Base-by-base conservation (phyloP, 768 basidiomycete genomes). In the Suillus luteus region DNA sequence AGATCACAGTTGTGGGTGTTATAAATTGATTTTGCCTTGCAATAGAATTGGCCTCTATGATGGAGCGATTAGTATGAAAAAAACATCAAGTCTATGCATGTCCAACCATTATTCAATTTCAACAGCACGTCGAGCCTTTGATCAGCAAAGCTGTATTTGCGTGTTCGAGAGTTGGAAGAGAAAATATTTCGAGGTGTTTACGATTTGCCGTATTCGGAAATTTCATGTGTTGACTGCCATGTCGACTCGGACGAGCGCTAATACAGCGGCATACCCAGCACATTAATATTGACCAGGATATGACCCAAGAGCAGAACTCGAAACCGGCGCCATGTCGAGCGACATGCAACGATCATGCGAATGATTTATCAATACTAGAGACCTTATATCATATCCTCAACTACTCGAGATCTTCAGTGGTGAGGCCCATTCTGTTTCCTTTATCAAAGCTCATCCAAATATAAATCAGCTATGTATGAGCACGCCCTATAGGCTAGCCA, bases 221-320 rank as follows among this genome's bases (percentile, higher is more conserved):
- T 15, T 31, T 51, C 7, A 7, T 15, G 46, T 9, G 43, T 44
- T 19, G 95, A 96, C 4, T 24, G 12, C 22, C 48, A 24, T 48
- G 22, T 22, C n/a, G 11, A 48, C n/a, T n/a, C n/a, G n/a, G n/a
- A n/a, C 46, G n/a, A n/a, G 11, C 15, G 12, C 46, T 11, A 24
- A 48, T 48, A 11, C 46, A 22, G n/a, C n/a, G n/a, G n/a, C n/a
- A n/a, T n/a, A n/a, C n/a, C n/a, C n/a, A n/a, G n/a, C n/a, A n/a
- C n/a, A n/a, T n/a, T n/a, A n/a, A n/a, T n/a, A 24, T 93, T 14
- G 91, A 94, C 66, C 89, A 92, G 62, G 95, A 96, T 70, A 84
- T 80, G 1, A 82, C 93, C 33, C 92, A 89, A 19, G 81, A 81
- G 63, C 89, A 90, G 80, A 96, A 66, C 67, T 73, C 63, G 63